These are phyloP conservation scores for Claviceps lovelessii DNA, from an alignment of 2,329 filamentous ascomycete species.

Conservation along the genomic window DNA sequence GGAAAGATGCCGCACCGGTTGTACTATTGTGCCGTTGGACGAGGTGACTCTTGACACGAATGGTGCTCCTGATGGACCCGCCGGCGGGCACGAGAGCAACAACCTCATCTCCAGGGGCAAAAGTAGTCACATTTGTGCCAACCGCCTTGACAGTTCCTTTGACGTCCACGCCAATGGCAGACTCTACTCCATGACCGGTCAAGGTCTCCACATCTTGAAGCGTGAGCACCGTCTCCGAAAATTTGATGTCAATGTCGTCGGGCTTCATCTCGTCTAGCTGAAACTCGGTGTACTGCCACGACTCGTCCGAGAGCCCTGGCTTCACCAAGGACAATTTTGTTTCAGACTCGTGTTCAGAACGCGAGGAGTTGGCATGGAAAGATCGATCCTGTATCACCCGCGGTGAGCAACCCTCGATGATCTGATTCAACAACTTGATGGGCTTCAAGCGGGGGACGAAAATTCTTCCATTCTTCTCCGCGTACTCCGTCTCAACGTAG, in stretches of 20 bases:
- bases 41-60: constrained; percentile 22
- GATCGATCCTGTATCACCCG: constrained; percentile 4
- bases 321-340: constrained; percentile 14
- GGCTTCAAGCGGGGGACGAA: constrained; percentile 32
- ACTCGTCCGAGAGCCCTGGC: constrained; percentile 14
- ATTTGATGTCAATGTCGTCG: constrained; percentile 26
- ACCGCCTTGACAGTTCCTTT: constrained; percentile 21
- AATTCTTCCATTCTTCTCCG: constrained; percentile 21
- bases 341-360: neutral
- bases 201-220: constrained; percentile 22
- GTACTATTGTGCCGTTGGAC: constrained; percentile 15
- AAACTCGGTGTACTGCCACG: constrained; percentile 13
- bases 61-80: constrained; percentile 22
- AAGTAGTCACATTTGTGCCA: constrained; percentile 18
- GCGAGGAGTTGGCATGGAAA: constrained; percentile 8
- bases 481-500: constrained; percentile 29
- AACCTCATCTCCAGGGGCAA: constrained; percentile 27
- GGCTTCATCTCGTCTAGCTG: constrained; percentile 11
- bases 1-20: constrained; percentile 14
- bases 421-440: constrained; percentile 24
- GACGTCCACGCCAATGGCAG: constrained; percentile 26
- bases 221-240: constrained; percentile 21
- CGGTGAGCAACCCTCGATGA: constrained; percentile 24
- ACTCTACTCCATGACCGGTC: constrained; percentile 18
- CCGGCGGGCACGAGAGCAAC: constrained; percentile 23